Evolutionary conservation across 139 green algal genomes (phyloP), one percentile per base, ranked within the genome.

Genomic region (Volvox africanus): DNA sequence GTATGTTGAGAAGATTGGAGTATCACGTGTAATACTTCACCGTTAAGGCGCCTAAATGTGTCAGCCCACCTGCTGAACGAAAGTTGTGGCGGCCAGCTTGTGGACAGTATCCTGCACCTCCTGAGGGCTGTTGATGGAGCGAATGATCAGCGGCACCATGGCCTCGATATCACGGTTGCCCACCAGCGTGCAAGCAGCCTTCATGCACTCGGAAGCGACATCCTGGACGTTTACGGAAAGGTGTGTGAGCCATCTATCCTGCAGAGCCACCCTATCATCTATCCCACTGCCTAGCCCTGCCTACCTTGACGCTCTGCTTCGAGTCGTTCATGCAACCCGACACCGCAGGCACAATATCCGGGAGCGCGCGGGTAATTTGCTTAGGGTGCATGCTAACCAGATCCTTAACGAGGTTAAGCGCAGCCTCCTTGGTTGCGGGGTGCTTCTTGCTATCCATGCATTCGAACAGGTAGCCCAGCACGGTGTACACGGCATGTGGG

Each of bases 71-170:
- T 94, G 90, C 93, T 97, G 95, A 88, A 98, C 97, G 82, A 99
- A 99, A 77, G 97, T 99, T 90, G 97, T 99, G 26, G 96, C 93
- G 55, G 95, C 95, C 91, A 99, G 96, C 96, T 98, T 97, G 95
- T 99, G 97, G 87, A 99, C 96, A 86, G 95, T 97, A 82, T 99
- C 97, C 30, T 95, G 94, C 76, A 96, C 94, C 92, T 98, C 94
- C 36, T 85, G 61, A 26, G 94, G 92, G 82, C 95, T 95, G 75
- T 80, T 93, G 87, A 99, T 98, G 88, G 92, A 97, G 92, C 92
- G 91, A 73, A 99, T 95, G 33, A 99, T 92, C 18, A 92, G 93
- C 65, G 97, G 97, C n/a, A 99, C 92, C 91, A 99, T 98, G 73
- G 91, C 92, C 80, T 98, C 95, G 82, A 99, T 97, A 88, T 99